Percentiles rank a stretch among this genome's conserved stretches.
Evolutionary conservation across 192 early-diverging fungal genomes (phyloP).

Genomic region (Piromyces sp.): DNA sequence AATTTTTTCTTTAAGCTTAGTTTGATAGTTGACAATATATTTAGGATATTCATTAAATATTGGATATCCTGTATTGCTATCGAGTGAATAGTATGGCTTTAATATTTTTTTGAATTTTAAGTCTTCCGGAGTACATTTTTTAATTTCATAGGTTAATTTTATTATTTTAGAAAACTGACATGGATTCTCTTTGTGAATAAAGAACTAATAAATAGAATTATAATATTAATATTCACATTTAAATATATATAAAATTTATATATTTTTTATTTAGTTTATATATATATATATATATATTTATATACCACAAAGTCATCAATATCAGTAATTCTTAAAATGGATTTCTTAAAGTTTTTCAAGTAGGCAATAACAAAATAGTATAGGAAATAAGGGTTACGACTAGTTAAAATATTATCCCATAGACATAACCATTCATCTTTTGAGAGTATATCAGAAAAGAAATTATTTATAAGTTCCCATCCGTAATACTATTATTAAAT

Average conservation of each 20-base stretch:
- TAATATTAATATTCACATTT: too few species aligned
- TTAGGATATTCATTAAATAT: background rate
- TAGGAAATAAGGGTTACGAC: slow-evolving; percentile 16
- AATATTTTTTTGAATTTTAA: background rate
- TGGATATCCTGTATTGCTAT: background rate
- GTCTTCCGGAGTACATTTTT: background rate
- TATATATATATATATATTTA: background rate
- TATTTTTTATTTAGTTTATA: too few species aligned
- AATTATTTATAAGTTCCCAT: slow-evolving; percentile 22
- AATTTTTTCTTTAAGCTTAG: background rate
- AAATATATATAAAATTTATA: too few species aligned
- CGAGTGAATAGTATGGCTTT: background rate
- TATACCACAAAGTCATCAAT: slow-evolving; percentile 21
- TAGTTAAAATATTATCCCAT: slow-evolving; percentile 38
- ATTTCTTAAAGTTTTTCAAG: slow-evolving; percentile 9
- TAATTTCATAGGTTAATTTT: background rate
- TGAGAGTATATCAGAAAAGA: slow-evolving; percentile 26
- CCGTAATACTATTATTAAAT: slow-evolving; percentile 20
- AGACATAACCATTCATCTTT: slow-evolving; percentile 26
- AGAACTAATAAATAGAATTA: too few species aligned
- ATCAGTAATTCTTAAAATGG: slow-evolving; percentile 13
- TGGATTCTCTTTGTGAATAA: background rate
- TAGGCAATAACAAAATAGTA: slow-evolving; percentile 30
- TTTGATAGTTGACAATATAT: background rate
- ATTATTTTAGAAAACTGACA: background rate